Percentiles rank a stretch among this genome's conserved stretches.
Evolutionary conservation across 495 filamentous ascomycete species (phyloP).

Genomic region (Aspergillus kassunensis): DNA sequence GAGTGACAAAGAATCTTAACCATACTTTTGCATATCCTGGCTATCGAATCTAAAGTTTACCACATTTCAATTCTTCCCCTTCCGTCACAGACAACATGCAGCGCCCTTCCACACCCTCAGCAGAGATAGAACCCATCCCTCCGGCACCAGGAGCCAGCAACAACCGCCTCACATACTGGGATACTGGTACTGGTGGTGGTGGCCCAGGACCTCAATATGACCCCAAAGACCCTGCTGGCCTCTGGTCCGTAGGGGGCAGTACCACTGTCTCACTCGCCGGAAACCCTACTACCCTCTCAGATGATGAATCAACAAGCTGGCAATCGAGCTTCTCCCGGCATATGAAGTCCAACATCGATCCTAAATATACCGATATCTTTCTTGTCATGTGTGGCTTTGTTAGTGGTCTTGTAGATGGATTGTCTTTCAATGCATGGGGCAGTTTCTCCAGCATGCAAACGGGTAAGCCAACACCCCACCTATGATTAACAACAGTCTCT

Average conservation of each 20-base stretch:
- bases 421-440: slow-evolving; percentile 48
- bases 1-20: slow-evolving; percentile 1
- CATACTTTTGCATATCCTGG: background rate
- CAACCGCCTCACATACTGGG: slow-evolving; percentile 19
- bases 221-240: slow-evolving; percentile 17
- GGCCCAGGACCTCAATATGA: slow-evolving; percentile 10
- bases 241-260: slow-evolving; percentile 25
- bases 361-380: slow-evolving; percentile 28
- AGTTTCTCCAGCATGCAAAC: slow-evolving; percentile 59
- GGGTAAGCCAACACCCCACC: slow-evolving; percentile 25
- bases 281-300: slow-evolving; percentile 9
- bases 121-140: slow-evolving; percentile 2
- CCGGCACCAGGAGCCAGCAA: background rate
- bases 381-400: slow-evolving; percentile 38
- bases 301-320: slow-evolving; percentile 13
- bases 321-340: slow-evolving; percentile 16
- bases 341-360: slow-evolving; percentile 22
- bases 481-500: no score
- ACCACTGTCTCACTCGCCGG: slow-evolving; percentile 24
- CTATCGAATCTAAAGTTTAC: background rate
- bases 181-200: slow-evolving; percentile 3
- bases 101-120: slow-evolving; percentile 3
- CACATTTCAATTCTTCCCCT: background rate
- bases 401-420: slow-evolving; percentile 34
- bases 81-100: slow-evolving; percentile 2